Evolutionary conservation across 2,329 filamentous ascomycete species (phyloP).

Genomic region (Claviceps sp.): DNA sequence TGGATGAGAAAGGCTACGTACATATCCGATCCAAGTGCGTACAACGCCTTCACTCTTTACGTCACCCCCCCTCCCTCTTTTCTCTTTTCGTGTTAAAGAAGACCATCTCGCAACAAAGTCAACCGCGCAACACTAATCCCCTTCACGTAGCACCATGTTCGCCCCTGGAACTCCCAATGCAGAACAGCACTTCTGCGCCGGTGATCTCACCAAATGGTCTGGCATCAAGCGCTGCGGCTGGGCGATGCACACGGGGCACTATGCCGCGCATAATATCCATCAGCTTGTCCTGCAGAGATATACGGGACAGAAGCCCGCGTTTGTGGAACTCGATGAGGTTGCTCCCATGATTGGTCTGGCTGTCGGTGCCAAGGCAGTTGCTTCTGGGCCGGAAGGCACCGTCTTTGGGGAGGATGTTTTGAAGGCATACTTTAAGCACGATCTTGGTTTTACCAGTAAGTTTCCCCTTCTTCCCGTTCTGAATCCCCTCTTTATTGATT

Average conservation of each 20-base stretch:
- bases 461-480: conserved; percentile 10
- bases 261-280: conserved; percentile 53
- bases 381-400: conserved; percentile 46
- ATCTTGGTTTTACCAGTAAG: conserved; percentile 52
- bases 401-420: conserved; percentile 48
- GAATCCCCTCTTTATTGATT: not conserved
- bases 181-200: conserved; percentile 51
- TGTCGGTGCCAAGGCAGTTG: conserved; percentile 55
- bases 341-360: conserved; percentile 58
- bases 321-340: conserved; percentile 37
- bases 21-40: conserved; percentile 44
- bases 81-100: not conserved
- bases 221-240: conserved; percentile 69
- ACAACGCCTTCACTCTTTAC: not conserved
- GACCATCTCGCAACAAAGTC: not conserved
- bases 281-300: conserved; percentile 39
- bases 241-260: conserved; percentile 61
- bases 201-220: conserved; percentile 58
- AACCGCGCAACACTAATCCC: not conserved
- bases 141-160: conserved; percentile 22
- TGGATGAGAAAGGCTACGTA: conserved; percentile 54
- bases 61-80: no score
- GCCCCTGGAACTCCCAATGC: conserved; percentile 39
- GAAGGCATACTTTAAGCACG: conserved; percentile 51
- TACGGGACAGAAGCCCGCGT: conserved; percentile 27